Evolutionary conservation across 495 filamentous ascomycete genomes (phyloP).

Genomic region (Trichoderma erinaceum): DNA sequence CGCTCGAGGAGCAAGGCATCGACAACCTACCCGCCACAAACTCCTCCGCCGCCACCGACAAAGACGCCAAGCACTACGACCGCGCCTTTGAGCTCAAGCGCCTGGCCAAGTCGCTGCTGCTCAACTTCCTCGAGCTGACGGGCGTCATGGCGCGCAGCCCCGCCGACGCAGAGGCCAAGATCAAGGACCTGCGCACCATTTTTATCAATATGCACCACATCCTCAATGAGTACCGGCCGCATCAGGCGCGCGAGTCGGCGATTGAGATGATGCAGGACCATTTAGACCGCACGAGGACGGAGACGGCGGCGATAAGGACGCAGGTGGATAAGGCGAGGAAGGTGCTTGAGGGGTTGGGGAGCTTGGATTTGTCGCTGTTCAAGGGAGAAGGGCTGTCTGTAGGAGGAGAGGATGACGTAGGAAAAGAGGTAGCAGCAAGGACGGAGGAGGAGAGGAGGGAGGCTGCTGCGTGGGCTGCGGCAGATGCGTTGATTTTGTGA

Average conservation of each 20-base stretch:
- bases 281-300: slow-evolving; percentile 62
- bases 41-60: slow-evolving; percentile 30
- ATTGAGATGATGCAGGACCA: slow-evolving; percentile 91
- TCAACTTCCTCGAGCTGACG: slow-evolving; percentile 79
- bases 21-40: slow-evolving; percentile 48
- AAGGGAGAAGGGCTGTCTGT: not conserved
- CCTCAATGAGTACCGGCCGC: slow-evolving; percentile 90
- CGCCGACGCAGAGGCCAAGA: slow-evolving; percentile 38
- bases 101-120: slow-evolving; percentile 70
- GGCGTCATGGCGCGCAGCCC: slow-evolving; percentile 48
- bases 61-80: slow-evolving; percentile 50
- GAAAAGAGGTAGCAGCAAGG: slow-evolving; percentile 19
- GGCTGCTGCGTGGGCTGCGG: slow-evolving; percentile 18
- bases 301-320: slow-evolving; percentile 68
- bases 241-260: slow-evolving; percentile 87
- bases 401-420: slow-evolving; percentile 15
- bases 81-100: slow-evolving; percentile 70
- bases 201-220: slow-evolving; percentile 86
- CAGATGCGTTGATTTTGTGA: slow-evolving; percentile 22
- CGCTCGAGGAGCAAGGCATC: slow-evolving; percentile 62
- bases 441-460: slow-evolving; percentile 20
- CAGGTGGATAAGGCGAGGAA: slow-evolving; percentile 65
- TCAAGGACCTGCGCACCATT: slow-evolving; percentile 67
- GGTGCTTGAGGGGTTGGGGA: slow-evolving; percentile 58
- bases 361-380: slow-evolving; percentile 30